Conservation (phyloP, 345 rosid genomes). For the Turritis glabra region DNA sequence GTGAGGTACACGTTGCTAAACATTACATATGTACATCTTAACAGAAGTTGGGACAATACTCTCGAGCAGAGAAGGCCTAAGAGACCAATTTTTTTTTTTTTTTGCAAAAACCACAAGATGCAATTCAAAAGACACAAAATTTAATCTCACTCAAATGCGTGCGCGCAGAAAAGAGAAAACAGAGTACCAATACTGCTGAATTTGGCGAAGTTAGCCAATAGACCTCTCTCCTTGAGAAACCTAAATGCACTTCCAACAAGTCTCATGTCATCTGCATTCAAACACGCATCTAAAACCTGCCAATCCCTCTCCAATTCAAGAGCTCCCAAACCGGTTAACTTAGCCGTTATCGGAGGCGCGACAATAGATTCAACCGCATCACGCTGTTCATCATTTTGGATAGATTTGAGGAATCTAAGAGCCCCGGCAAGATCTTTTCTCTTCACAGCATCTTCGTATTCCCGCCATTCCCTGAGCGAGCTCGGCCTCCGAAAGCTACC, state of each 20-base stretch:
- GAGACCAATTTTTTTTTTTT: too few species aligned
- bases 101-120: not conserved
- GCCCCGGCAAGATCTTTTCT: conserved; percentile 84
- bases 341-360: conserved; percentile 24
- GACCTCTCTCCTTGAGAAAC: conserved; percentile 61
- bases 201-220: conserved; percentile 75
- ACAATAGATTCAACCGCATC: conserved; percentile 18
- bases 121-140: not conserved
- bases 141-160: not conserved
- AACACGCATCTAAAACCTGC: conserved; percentile 84
- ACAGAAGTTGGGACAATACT: not conserved
- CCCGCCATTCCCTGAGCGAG: conserved; percentile 74
- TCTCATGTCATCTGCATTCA: conserved; percentile 90
- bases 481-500: conserved; percentile 25
- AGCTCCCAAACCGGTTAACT: conserved; percentile 40
- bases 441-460: conserved; percentile 86
- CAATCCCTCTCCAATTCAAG: conserved; percentile 58
- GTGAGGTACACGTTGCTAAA: not conserved
- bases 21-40: not conserved
- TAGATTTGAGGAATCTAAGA: conserved; percentile 68
- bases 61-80: too few species aligned
- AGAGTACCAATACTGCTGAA: conserved; percentile 61
- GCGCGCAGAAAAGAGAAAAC: not conserved
- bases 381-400: conserved; percentile 34
- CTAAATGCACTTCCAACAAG: conserved; percentile 74